Evolutionary conservation across 2,329 filamentous ascomycete genomes (phyloP).

Genomic region (Fusarium marasasianum): DNA sequence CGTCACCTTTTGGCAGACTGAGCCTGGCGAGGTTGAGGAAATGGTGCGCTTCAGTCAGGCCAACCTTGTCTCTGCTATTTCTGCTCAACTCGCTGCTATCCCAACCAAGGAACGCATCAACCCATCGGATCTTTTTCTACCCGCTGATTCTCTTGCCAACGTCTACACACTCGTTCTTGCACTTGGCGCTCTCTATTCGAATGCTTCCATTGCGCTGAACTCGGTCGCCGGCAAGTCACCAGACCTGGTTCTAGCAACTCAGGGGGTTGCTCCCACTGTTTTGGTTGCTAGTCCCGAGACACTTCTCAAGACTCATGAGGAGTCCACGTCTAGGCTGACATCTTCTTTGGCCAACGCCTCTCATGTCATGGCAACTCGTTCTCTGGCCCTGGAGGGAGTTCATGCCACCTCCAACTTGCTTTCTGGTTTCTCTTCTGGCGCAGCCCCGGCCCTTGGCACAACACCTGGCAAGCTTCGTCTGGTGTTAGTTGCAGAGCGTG

Average conservation of each 20-base stretch:
- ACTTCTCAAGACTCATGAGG: constrained; percentile 72
- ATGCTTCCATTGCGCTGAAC: constrained; percentile 87
- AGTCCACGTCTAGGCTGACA: constrained; percentile 67
- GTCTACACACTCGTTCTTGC: constrained; percentile 83
- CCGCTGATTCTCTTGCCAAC: constrained; percentile 81
- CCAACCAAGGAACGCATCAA: constrained; percentile 78
- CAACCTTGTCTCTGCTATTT: constrained; percentile 89
- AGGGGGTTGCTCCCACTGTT: constrained; percentile 81
- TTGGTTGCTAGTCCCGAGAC: constrained; percentile 81
- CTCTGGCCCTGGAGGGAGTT: constrained; percentile 74
- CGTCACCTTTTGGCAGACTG: constrained; percentile 73
- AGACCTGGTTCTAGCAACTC: constrained; percentile 77
- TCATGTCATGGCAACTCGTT: constrained; percentile 76
- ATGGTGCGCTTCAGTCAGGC: constrained; percentile 83
- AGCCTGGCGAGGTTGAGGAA: constrained; percentile 64
- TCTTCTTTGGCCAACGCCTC: constrained; percentile 72
- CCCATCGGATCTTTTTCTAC: constrained; percentile 82
- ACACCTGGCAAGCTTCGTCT: constrained; percentile 80
- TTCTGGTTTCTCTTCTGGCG: constrained; percentile 65
- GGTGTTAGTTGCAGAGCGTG: constrained; percentile 80
- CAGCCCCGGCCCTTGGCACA: constrained; percentile 67
- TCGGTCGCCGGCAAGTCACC: constrained; percentile 81
- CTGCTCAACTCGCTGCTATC: constrained; percentile 78
- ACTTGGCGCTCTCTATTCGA: constrained; percentile 83
- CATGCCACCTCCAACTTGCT: constrained; percentile 67